Evolutionary conservation across 2,329 filamentous ascomycete species (phyloP).

Genomic region (Cercospora canescens): DNA sequence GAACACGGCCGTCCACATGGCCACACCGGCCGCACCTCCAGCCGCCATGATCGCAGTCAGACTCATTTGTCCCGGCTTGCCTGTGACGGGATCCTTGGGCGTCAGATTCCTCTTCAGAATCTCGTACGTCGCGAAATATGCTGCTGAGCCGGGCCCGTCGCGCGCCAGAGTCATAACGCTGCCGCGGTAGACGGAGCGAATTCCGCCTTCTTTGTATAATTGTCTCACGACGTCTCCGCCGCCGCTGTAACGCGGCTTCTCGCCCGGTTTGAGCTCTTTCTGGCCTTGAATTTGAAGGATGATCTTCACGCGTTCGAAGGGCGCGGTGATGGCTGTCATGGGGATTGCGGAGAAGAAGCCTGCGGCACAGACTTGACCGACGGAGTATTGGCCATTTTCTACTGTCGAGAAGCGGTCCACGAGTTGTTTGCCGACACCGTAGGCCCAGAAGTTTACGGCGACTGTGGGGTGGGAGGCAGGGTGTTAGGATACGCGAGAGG

Average conservation of each 20-base stretch:
- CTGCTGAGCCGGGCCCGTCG: slow-evolving; percentile 88
- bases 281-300: slow-evolving; percentile 97
- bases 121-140: slow-evolving; percentile 98
- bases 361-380: slow-evolving; percentile 84
- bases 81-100: slow-evolving; percentile 74
- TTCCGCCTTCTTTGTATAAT: slow-evolving; percentile 85
- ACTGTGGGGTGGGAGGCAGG: slow-evolving; percentile 44
- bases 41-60: slow-evolving; percentile 81
- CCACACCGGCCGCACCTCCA: slow-evolving; percentile 86
- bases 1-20: slow-evolving; percentile 99
- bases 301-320: slow-evolving; percentile 98
- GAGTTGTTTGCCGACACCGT: slow-evolving; percentile 90
- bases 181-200: slow-evolving; percentile 90
- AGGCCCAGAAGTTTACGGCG: slow-evolving; percentile 75
- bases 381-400: slow-evolving; percentile 70
- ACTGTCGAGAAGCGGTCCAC: slow-evolving; percentile 68
- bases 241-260: slow-evolving; percentile 89
- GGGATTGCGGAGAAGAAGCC: slow-evolving; percentile 98
- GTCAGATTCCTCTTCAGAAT: slow-evolving; percentile 87
- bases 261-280: slow-evolving; percentile 77
- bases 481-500: slow-evolving; percentile 18
- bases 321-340: slow-evolving; percentile 97
- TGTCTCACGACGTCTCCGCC: slow-evolving; percentile 89
- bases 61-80: slow-evolving; percentile 72
- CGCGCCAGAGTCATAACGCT: slow-evolving; percentile 87